Conservation (phyloP, 2,329 filamentous ascomycete species). For the Rugonectria rugulosa region DNA sequence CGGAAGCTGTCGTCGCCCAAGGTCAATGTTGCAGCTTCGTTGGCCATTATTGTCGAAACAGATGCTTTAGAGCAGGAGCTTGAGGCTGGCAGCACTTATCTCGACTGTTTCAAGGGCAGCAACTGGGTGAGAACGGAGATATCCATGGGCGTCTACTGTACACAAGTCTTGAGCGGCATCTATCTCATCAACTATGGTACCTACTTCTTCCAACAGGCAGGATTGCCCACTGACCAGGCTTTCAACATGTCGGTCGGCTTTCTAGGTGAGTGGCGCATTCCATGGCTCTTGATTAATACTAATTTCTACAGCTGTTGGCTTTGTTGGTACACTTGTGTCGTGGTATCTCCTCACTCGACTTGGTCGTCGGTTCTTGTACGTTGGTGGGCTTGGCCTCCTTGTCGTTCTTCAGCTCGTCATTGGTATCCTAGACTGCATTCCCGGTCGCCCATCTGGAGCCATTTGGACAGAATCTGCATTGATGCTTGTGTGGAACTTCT, state of each 20-base stretch:
- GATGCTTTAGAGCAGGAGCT: slow-evolving; percentile 52
- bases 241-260: slow-evolving; percentile 51
- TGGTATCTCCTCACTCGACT: slow-evolving; percentile 51
- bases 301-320: slow-evolving; percentile 50
- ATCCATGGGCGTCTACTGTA: slow-evolving; percentile 51
- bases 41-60: slow-evolving; percentile 74
- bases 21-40: slow-evolving; percentile 49
- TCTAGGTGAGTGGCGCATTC: not conserved
- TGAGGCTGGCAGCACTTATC: slow-evolving; percentile 48
- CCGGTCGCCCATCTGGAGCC: slow-evolving; percentile 5
- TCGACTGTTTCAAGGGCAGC: slow-evolving; percentile 57
- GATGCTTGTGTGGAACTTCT: slow-evolving; percentile 53
- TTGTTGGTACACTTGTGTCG: slow-evolving; percentile 52
- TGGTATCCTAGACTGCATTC: slow-evolving; percentile 43
- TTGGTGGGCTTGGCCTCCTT: slow-evolving; percentile 34
- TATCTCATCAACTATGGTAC: slow-evolving; percentile 53
- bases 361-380: slow-evolving; percentile 52
- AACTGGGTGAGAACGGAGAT: slow-evolving; percentile 57
- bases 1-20: slow-evolving; percentile 47
- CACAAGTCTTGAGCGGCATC: slow-evolving; percentile 49
- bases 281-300: slow-evolving; percentile 17
- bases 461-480: slow-evolving; percentile 49
- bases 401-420: slow-evolving; percentile 52
- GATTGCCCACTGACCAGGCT: slow-evolving; percentile 47
- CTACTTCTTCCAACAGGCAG: slow-evolving; percentile 56